A percentile compares a stretch with the other conserved stretches of the same genome.
Evolutionary conservation across 2,329 filamentous ascomycete species (phyloP).

Genomic region (Pseudohalonectria lignicola): DNA sequence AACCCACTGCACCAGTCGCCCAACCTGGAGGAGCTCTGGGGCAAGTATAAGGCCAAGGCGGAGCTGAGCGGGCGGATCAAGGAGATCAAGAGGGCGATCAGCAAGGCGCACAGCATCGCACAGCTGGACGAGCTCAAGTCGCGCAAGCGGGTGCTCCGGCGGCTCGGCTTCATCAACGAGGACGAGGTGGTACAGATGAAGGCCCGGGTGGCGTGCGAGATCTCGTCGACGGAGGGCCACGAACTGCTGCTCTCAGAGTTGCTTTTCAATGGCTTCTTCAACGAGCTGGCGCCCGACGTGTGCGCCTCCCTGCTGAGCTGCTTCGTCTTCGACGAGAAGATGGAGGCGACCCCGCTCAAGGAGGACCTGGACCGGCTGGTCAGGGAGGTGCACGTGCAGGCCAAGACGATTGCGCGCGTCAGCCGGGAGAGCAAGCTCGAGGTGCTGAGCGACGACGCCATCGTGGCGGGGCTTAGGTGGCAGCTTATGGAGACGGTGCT

Average conservation of each 20-base stretch:
- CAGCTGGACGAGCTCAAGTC: constrained; percentile 95
- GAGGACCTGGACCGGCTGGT: constrained; percentile 82
- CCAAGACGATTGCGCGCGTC: constrained; percentile 81
- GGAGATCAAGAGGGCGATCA: constrained; percentile 76
- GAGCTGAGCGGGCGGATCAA: constrained; percentile 71
- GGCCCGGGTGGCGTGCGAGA: constrained; percentile 93
- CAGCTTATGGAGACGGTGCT: constrained; percentile 96
- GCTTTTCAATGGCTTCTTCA: constrained; percentile 96
- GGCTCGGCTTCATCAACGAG: constrained; percentile 92
- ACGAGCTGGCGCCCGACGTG: constrained; percentile 80
- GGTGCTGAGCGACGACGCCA: constrained; percentile 93
- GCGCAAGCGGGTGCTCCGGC: constrained; percentile 86
- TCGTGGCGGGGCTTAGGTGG: constrained; percentile 79
- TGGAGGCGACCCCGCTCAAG: constrained; percentile 63
- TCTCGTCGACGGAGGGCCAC: constrained; percentile 81
- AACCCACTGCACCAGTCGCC: constrained; percentile 91
- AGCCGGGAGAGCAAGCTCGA: constrained; percentile 89
- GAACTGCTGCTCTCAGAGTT: constrained; percentile 89
- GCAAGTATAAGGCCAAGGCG: constrained; percentile 77
- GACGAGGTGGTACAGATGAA: constrained; percentile 93
- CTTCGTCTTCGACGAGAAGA: constrained; percentile 97
- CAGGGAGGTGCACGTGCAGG: constrained; percentile 78
- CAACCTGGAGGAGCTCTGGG: constrained; percentile 71
- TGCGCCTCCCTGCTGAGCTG: constrained; percentile 79
- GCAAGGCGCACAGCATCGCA: constrained; percentile 73